These are phyloP conservation scores for Aureobasidium uvarum DNA, from an alignment of 2,329 filamentous ascomycete genomes.

Conservation along the genomic window DNA sequence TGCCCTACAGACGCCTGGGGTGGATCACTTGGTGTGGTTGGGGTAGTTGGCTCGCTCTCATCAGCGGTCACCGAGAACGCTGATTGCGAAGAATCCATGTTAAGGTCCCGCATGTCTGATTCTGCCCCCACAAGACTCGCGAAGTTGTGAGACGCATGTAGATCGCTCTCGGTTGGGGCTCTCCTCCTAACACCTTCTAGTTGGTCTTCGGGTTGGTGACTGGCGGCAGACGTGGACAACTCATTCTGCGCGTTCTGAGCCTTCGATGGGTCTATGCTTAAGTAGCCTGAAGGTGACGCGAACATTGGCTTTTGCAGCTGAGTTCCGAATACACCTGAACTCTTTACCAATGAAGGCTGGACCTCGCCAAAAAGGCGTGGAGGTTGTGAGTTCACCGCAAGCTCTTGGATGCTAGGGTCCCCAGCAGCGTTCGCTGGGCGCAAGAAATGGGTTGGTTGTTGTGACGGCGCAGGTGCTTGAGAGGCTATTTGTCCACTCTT, in stretches of 20 bases:
- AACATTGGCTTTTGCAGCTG: constrained; percentile 1
- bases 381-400: constrained; percentile 5
- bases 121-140: constrained; percentile 50
- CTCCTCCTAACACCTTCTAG: neutral
- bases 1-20: constrained; percentile 24
- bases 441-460: neutral
- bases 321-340: constrained; percentile 42
- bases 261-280: neutral
- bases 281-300: neutral
- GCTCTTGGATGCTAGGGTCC: neutral
- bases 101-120: constrained; percentile 49
- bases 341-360: constrained; percentile 54
- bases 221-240: constrained; percentile 23
- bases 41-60: constrained; percentile 41
- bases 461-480: constrained; percentile 26
- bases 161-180: neutral
- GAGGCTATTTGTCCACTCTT: constrained; percentile 36
- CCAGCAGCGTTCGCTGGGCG: neutral
- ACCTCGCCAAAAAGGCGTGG: constrained; percentile 60
- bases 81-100: constrained; percentile 49
- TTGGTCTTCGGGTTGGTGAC: constrained; percentile 10
- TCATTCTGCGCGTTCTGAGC: constrained; percentile 4
- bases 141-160: constrained; percentile 28
- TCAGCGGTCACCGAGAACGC: constrained; percentile 40
- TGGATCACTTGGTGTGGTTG: constrained; percentile 32